Evolutionary conservation across 2,329 filamentous ascomycete genomes (phyloP).

Genomic region (Penicillium sp.): DNA sequence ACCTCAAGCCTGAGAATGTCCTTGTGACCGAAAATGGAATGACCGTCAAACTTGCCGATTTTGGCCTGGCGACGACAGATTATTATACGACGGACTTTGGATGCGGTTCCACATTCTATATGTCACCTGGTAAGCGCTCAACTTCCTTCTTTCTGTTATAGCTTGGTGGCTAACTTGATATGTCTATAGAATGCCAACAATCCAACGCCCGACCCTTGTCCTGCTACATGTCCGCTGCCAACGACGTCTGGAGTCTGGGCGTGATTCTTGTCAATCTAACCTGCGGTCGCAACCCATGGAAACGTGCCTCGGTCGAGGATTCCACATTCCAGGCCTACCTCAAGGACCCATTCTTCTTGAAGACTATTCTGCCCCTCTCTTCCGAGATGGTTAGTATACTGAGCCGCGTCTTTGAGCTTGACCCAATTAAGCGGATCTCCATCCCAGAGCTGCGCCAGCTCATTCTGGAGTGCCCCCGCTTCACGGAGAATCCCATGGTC

Average conservation of each 20-base stretch:
- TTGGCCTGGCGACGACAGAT: constrained; percentile 84
- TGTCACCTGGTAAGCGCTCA: constrained; percentile 78
- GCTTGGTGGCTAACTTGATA: constrained; percentile 19
- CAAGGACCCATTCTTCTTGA: constrained; percentile 75
- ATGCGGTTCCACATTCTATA: constrained; percentile 97
- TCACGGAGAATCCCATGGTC: constrained; percentile 47
- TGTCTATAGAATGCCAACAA: constrained; percentile 73
- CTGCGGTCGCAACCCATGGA: constrained; percentile 97
- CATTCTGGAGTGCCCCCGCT: constrained; percentile 66
- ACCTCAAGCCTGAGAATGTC: constrained; percentile 97
- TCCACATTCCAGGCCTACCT: constrained; percentile 88
- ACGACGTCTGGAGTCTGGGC: constrained; percentile 96
- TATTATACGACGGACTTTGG: constrained; percentile 84
- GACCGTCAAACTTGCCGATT: constrained; percentile 92
- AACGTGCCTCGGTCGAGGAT: constrained; percentile 85
- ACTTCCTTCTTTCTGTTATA: not conserved
- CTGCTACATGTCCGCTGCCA: constrained; percentile 83
- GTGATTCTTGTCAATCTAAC: constrained; percentile 96
- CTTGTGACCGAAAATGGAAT: constrained; percentile 79
- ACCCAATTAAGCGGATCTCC: constrained; percentile 72
- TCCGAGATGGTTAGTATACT: constrained; percentile 82
- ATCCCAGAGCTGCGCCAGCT: constrained; percentile 67
- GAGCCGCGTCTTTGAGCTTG: constrained; percentile 74
- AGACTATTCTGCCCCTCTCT: constrained; percentile 84
- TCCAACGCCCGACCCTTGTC: constrained; percentile 59